Conservation (phyloP, 345 rosid genomes). For the Salix caprea region DNA sequence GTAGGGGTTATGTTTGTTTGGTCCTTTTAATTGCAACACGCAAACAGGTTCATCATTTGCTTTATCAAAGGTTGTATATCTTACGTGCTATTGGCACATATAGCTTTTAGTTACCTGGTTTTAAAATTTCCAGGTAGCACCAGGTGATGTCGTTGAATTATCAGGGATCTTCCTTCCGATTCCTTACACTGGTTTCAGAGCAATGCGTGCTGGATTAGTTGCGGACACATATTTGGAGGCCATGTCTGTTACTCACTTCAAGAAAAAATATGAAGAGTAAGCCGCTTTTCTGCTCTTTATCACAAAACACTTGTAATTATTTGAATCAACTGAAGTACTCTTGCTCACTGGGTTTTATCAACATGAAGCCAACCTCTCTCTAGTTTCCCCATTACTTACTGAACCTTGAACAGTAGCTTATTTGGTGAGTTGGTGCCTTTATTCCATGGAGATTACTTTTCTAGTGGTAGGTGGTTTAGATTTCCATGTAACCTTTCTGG, state of each 20-base stretch:
- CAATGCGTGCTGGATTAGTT: slow-evolving; percentile 96
- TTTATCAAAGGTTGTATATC: neutral
- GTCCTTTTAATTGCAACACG: neutral
- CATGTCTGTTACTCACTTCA: slow-evolving; percentile 83
- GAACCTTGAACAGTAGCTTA: neutral
- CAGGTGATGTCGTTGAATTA: slow-evolving; percentile 94
- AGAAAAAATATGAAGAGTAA: slow-evolving; percentile 98
- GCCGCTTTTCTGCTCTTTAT: slow-evolving; percentile 19
- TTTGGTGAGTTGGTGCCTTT: neutral
- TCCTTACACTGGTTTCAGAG: slow-evolving; percentile 91
- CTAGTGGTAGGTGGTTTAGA: neutral
- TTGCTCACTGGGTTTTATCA: neutral
- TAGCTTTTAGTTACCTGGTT: neutral
- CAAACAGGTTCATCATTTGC: neutral
- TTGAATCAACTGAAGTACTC: neutral
- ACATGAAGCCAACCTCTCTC: neutral
- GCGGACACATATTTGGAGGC: slow-evolving; percentile 94
- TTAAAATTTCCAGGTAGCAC: slow-evolving; percentile 57
- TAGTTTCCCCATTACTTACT: neutral
- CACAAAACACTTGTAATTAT: neutral
- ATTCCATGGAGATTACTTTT: neutral
- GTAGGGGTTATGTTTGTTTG: neutral
- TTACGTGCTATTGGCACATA: neutral
- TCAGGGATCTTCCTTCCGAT: slow-evolving; percentile 98
- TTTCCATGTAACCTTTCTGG: neutral